Base-by-base conservation (phyloP, 331 rosid genomes). In the Pyracantha coccinea region DNA sequence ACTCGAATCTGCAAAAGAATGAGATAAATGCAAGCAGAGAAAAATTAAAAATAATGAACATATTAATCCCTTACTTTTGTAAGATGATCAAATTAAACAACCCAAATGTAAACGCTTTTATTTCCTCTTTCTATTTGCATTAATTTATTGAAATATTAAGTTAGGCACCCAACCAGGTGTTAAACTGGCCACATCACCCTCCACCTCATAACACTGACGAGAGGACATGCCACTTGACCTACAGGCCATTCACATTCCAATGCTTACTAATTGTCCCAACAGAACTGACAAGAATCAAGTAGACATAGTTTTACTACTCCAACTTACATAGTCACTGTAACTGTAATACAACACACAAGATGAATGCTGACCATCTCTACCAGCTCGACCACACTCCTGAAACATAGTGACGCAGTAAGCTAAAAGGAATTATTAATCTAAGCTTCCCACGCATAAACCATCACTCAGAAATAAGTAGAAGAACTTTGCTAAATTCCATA, bases 321-420 rank as follows among this genome's bases (percentile, higher is more conserved):
- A 68, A 89, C 97, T 83, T 74, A 94, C 97, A 85, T 90, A 94
- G 68, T 94, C 99, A 74, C 96, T 84, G 66, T 92, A 94, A 88
- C 86, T 92, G 77, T 94, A 94, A 77, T 92, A 94, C 75, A 94
- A 77, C 79, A 94, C 82, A 80, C 99, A 94, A 68, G 99, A 94
- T 63, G 99, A 78, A 68, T 80, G 89, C 71, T 79, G 97, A 80
- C 99, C 97, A 79, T 94, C 99, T 85, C 99, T 90, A 83, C 99
- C 99, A 79, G 99, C 99, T 79, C 99, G 96, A 38, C 99, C 97
- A 77, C 99, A 94, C 77, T 94, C 99, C 99, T 94, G 90, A 77
- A 80, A 77, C 77, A 73, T 71, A 74, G 74, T 45, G 44, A 63
- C 1, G 25, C 32, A 77, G 82, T 71, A 71, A 82, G 83, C 80